phyloP scores from a whole-genome alignment of 2,329 filamentous ascomycete species.

The Pseudocercospora macadamiae region DNA sequence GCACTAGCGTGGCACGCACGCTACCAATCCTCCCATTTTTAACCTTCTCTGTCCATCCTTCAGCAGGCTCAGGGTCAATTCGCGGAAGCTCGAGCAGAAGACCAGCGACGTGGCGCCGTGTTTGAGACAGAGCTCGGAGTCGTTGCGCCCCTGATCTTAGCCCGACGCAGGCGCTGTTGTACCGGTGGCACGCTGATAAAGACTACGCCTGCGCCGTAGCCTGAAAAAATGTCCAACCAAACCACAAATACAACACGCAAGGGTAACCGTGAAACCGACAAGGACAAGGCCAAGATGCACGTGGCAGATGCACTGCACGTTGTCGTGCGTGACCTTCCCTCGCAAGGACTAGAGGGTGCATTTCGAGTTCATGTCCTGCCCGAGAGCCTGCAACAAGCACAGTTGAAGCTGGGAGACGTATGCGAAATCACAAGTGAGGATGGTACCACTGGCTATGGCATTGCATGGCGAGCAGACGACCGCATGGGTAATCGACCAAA shows the following conservation, averaged over 20 bases:
- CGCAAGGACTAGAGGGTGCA: slow-evolving; percentile 52
- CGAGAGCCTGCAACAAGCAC: slow-evolving; percentile 58
- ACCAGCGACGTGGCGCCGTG: not conserved
- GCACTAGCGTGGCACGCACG: not conserved
- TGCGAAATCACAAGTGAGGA: slow-evolving; percentile 55
- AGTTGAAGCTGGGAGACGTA: slow-evolving; percentile 61
- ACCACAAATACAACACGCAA: not conserved
- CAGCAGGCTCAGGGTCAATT: not conserved
- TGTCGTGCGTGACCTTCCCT: slow-evolving; percentile 53
- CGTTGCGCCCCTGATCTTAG: not conserved
- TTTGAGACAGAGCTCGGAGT: not conserved
- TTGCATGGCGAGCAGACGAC: slow-evolving; percentile 63
- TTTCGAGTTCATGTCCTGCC: slow-evolving; percentile 63
- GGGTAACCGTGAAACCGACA: not conserved
- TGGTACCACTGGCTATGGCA: slow-evolving; percentile 55
- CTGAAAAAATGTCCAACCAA: not conserved
- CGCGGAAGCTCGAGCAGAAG: not conserved
- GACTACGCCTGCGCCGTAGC: not conserved
- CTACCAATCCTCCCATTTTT: too few species aligned
- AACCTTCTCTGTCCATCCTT: not conserved
- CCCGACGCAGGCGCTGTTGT: not conserved
- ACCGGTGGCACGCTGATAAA: not conserved
- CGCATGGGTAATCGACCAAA: slow-evolving; percentile 58
- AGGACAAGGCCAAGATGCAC: slow-evolving; percentile 19
- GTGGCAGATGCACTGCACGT: slow-evolving; percentile 41